Evolutionary conservation across 768 basidiomycete genomes (phyloP), one percentile per base, ranked within the genome.

Genomic region (Mycena haematopus): DNA sequence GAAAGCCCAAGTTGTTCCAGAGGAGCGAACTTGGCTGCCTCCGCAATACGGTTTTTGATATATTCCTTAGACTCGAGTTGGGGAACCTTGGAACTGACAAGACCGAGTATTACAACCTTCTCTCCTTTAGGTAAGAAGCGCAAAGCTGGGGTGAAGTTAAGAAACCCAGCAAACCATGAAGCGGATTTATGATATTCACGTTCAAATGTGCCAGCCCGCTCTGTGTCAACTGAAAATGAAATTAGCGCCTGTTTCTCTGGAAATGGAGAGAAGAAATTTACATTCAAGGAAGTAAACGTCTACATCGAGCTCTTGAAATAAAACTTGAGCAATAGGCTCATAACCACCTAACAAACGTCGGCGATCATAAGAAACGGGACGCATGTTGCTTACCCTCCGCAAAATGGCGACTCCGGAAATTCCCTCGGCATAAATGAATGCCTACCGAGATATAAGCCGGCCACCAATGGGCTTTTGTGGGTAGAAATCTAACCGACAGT

Each of bases 231-330:
- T 67, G 33, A 13, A 24, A 54, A 22, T 17, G 8, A 8, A 35
- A 52, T 62, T 25, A 57, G 54, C 36, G 44, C 11, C 15, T 14
- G 1, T 21, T 2, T 19, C n/a, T 25, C 8, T 8, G 1, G 36
- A 33, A 19, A 33, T 15, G 2, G 22, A 36, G 58, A 17, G 29
- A 9, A 9, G 9, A 31, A 9, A 31, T 5, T 31, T 50, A 70
- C 77, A 79, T 65, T 78, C 77, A 24, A 79, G 72, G 75, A 68
- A 65, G 68, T 78, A 80, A 42, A 72, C 73, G 65, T 79, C 78
- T 7, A 77, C 78, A 60, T 76, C 69, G 61, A 80, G 74, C 45
- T 77, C 66, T 60, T 74, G 71, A 74, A 80, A 79, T 19, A 80
- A 69, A 56, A 76, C 75, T 38, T 68, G 56, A 1, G 67, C 67